Evolutionary conservation across 495 filamentous ascomycete genomes (phyloP), one percentile per base, ranked within the genome.

Genomic region (Thermothielavioides terrestris): DNA sequence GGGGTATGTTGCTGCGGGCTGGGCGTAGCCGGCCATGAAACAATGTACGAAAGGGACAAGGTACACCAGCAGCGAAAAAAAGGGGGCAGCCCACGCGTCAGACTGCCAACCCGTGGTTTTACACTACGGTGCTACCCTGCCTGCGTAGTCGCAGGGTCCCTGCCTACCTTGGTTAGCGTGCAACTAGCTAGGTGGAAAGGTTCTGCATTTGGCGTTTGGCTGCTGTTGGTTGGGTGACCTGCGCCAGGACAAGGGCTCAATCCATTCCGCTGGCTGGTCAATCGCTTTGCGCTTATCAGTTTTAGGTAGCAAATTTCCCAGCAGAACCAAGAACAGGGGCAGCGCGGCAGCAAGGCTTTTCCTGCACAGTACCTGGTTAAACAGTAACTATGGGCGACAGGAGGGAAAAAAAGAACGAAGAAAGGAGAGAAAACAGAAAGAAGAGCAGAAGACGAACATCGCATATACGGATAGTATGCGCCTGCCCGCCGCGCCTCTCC

Each of bases 221-320:
- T n/a, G n/a, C n/a, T n/a, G n/a, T 31, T 15, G 15, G 20, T 9
- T 35, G 45, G 43, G 45, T 47, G 47, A 6, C 37, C 51, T 49
- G 52, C 43, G 46, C 54, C 53, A 37, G 36, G 46, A 49, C 51
- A 50, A 38, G 39, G 54, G 54, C 21, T 27, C 25, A 20, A 9
- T 18, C 11, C 28, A 27, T 35, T 49, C 25, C 27, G 37, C 2
- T 10, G 25, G 1, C 18, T 20, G 4, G 14, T 20, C 12, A 51
- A 43, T 35, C 26, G 23, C 47, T 43, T 40, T 2, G 37, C 56
- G 53, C 60, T 60, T 55, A 39, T 54, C 57, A 10, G 1, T 42
- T 53, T 59, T 38, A 52, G 59, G 56, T 27, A 59, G 44, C 54
- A 53, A 55, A 59, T 57, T 59, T 62, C 51, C 56, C 49, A 34